Conservation (phyloP, 2,329 filamentous ascomycete species). For the Sarocladium oryzae region DNA sequence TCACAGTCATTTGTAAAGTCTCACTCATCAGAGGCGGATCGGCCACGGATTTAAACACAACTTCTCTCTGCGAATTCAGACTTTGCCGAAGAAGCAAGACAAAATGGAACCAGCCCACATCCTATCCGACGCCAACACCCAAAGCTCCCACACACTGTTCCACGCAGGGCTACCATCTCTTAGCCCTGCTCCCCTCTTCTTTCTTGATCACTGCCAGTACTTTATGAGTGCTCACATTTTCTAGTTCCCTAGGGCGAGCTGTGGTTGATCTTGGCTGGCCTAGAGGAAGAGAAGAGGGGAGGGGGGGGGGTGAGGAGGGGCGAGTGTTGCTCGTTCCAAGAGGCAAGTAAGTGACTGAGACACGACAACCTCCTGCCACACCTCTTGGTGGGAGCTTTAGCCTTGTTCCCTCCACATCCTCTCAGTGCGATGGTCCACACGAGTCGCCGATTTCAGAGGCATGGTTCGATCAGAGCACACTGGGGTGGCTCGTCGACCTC, state of each 20-base stretch:
- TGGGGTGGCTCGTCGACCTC: neutral
- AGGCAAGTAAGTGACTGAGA: slow-evolving; percentile 1
- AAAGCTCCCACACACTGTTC: neutral
- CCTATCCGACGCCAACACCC: neutral
- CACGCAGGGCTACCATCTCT: slow-evolving; percentile 6
- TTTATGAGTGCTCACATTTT: neutral
- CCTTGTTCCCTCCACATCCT: neutral
- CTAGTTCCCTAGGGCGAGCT: neutral
- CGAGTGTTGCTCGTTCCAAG: slow-evolving; percentile 1
- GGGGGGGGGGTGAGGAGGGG: too few species aligned
- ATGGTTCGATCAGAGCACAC: neutral
- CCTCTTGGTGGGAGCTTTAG: neutral
- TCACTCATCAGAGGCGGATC: slow-evolving; percentile 3
- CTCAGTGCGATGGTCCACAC: neutral
- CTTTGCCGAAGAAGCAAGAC: slow-evolving; percentile 8
- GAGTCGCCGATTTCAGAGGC: neutral
- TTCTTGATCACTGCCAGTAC: neutral
- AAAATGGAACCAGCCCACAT: neutral
- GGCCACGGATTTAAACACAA: slow-evolving; percentile 2
- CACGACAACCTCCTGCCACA: neutral
- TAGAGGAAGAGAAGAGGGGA: too few species aligned
- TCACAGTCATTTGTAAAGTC: neutral
- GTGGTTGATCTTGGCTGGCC: neutral
- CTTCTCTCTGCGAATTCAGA: neutral
- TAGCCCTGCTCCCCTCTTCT: neutral